A percentile compares a stretch with the other conserved stretches of the same genome.
These are phyloP conservation scores for Paecilomyces fulvus DNA, from an alignment of 2,329 filamentous ascomycete species.

Conservation along the genomic window DNA sequence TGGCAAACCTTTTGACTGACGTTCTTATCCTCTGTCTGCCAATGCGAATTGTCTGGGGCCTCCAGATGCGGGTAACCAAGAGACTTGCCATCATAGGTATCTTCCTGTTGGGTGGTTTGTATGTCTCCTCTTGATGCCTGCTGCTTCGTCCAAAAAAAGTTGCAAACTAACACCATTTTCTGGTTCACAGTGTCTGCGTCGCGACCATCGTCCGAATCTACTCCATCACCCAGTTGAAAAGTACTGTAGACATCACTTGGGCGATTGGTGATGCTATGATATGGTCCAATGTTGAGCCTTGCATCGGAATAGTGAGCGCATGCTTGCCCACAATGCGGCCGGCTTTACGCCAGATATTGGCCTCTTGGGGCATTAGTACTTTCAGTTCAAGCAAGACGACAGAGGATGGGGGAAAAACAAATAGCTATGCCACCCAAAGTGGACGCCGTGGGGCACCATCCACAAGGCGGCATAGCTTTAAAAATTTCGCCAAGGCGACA, in stretches of 20 bases:
- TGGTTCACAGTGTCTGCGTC: conserved; percentile 22
- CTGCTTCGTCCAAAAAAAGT: no score
- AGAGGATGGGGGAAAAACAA: not conserved
- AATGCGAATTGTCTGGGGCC: conserved; percentile 18
- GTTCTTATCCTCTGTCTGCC: conserved; percentile 22
- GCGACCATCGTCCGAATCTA: conserved; percentile 37
- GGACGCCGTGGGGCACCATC: not conserved
- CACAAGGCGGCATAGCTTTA: not conserved
- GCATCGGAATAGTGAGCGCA: conserved; percentile 28
- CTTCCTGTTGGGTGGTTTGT: conserved; percentile 24
- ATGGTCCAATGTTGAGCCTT: conserved; percentile 27
- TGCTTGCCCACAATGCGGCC: conserved; percentile 28
- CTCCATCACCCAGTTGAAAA: conserved; percentile 33
- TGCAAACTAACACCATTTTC: not conserved
- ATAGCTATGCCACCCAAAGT: not conserved
- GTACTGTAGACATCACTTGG: conserved; percentile 30
- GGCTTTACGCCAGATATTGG: conserved; percentile 25
- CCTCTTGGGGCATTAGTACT: not conserved
- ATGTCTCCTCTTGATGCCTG: conserved; percentile 4
- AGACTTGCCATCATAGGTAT: conserved; percentile 21
- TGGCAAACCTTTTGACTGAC: conserved; percentile 21
- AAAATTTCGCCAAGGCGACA: not conserved
- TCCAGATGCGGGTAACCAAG: conserved; percentile 20
- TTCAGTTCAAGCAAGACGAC: not conserved
- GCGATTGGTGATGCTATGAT: conserved; percentile 21